Base-by-base conservation (phyloP, 306 rosid genomes). In the Myrica gale region DNA sequence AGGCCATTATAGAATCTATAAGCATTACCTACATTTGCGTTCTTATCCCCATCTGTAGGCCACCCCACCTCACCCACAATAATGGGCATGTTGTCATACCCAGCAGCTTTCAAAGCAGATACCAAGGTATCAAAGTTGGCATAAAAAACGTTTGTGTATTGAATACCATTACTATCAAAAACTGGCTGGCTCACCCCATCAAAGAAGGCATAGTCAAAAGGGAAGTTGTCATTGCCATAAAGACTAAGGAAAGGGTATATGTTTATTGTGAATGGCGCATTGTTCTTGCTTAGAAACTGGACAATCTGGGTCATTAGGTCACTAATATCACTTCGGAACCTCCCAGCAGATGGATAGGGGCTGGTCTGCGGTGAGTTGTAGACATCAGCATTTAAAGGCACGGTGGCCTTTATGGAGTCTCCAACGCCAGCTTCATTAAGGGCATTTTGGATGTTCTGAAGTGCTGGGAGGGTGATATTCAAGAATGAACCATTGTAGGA, bases 41-140 rank as follows among this genome's bases (percentile, higher is more conserved):
- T 92, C 91, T 92, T 95, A 87, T 95, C 97, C 0, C 99, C 99
- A 6, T 92, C 96, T 1, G 99, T 95, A 0, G 99, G 99, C 99
- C 99, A 95, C 52, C 99, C 99, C 72, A 95, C 99, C 83, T 95
- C 99, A 57, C 99, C 99, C 1, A 95, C 99, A 77, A 95, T 45
- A 70, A 95, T 83, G 39, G 97, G 63, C 84, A 88, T 67, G 81
- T 95, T 79, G 0, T 91, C 93, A 10, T 23, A 86, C 48, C 96
- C 99, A 1, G 13, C 90, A 0, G 88, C 90, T 79, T 85, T 92
- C 73, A 95, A 82, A 68, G 99, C 88, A 5, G 98, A 82, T 66
- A 92, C 99, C 72, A 95, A 79, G 43, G 99, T 95, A 63, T 95
- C 99, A 10, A 92, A 95, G 74, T 95, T 95, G 5, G 99, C 99